These are phyloP conservation scores for Beauveria varroae DNA, from an alignment of 2,329 filamentous ascomycete genomes.

Conservation along the genomic window DNA sequence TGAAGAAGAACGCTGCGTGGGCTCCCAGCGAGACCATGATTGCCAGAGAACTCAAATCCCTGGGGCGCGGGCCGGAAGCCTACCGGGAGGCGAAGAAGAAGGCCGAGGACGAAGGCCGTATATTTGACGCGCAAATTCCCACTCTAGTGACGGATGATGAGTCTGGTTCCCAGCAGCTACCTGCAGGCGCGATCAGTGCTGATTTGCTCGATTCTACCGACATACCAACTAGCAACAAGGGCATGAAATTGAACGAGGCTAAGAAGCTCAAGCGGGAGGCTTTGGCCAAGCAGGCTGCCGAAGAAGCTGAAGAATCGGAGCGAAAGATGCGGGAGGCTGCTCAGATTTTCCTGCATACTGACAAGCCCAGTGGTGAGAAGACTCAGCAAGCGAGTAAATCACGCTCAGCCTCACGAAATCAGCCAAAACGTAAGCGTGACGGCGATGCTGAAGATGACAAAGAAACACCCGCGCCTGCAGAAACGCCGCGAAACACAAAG, in stretches of 20 bases:
- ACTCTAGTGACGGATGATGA: slow-evolving; percentile 36
- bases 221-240: slow-evolving; percentile 59
- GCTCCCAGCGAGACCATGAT: slow-evolving; percentile 82
- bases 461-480: slow-evolving; percentile 23
- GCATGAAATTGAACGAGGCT: slow-evolving; percentile 71
- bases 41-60: slow-evolving; percentile 63
- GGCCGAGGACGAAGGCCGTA: slow-evolving; percentile 57
- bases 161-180: slow-evolving; percentile 44
- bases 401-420: slow-evolving; percentile 24
- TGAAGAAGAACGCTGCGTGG: slow-evolving; percentile 91
- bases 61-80: slow-evolving; percentile 59
- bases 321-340: slow-evolving; percentile 44
- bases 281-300: slow-evolving; percentile 51
- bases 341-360: slow-evolving; percentile 31
- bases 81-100: slow-evolving; percentile 54
- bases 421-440: slow-evolving; percentile 41
- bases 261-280: slow-evolving; percentile 67
- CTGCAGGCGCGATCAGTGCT: slow-evolving; percentile 52
- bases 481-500: slow-evolving; percentile 37
- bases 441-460: slow-evolving; percentile 21
- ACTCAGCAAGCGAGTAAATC: slow-evolving; percentile 20
- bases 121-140: slow-evolving; percentile 43
- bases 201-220: slow-evolving; percentile 53
- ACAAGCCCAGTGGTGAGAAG: slow-evolving; percentile 19
- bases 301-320: slow-evolving; percentile 53